Evolutionary conservation across 768 basidiomycete species (phyloP), one percentile per base, ranked within the genome.

Genomic region (Infundibulicybe gibba): DNA sequence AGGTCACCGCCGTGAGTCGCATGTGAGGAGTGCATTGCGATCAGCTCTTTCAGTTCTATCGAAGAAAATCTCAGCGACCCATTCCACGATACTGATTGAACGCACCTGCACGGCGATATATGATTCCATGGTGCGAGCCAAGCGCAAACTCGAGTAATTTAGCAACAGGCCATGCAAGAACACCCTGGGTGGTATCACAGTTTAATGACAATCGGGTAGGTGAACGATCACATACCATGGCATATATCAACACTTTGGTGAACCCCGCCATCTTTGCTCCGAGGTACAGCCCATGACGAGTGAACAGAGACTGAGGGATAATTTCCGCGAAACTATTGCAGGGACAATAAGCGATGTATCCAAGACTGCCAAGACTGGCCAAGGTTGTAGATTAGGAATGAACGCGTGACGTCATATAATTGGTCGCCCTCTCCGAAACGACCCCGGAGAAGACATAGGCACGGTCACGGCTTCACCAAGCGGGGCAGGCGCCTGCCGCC

Each of bases 251-350:
- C 31, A 76, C 53, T 32, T 72, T 78, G 1, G 87, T 85, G 35
- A 86, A 75, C 1, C 74, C 72, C 0, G 86, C 91, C 85, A 90
- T 88, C 58, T 89, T 88, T 8, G 91, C 90, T 32, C 92, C 91
- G 40, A 95, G 78, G 55, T 86, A 89, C 4, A 94, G 76, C 16
- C 93, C 93, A 70, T 92, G 86, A 32, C 92, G 86, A 16, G 90
- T 90, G 64, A 90, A 95, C n/a, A 94, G 70, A 1, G 89, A 90
- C 59, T 95, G 92, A 0, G 92, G 92, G 51, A 94, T 94, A 52
- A 94, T 90, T 68, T 94, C 91, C 19, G 91, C 71, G 61, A 94
- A 94, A 49, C 90, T 94, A 55, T 32, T 47, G 34, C 37, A 41
- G 33, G 45, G 43, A 54, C 20, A 14, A 20, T 25, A 3, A 25